Conservation (phyloP, 2,329 filamentous ascomycete species). For the Lachnellula arida region DNA sequence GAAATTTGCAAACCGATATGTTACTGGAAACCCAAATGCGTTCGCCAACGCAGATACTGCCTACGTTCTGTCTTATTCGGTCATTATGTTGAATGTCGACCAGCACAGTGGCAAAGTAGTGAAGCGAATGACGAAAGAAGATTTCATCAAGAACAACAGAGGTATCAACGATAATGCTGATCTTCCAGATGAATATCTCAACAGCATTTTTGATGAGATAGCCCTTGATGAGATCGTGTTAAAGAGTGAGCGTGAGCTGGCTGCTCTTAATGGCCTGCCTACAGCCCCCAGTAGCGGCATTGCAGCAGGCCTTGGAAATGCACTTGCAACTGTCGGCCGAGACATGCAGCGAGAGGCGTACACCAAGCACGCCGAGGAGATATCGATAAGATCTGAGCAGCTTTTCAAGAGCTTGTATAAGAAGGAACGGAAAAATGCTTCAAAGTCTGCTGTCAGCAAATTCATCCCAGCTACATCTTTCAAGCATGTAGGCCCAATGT, state of each 20-base stretch:
- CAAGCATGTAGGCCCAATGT: slow-evolving; percentile 96
- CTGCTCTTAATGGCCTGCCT: slow-evolving; percentile 68
- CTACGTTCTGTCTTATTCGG: slow-evolving; percentile 92
- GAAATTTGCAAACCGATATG: slow-evolving; percentile 96
- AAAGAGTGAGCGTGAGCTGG: slow-evolving; percentile 84
- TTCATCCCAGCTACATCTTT: slow-evolving; percentile 93
- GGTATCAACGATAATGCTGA: slow-evolving; percentile 97
- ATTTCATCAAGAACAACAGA: slow-evolving; percentile 98
- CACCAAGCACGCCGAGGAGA: slow-evolving; percentile 91
- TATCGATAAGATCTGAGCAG: slow-evolving; percentile 67
- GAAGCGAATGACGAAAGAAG: slow-evolving; percentile 87
- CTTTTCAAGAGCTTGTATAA: slow-evolving; percentile 91
- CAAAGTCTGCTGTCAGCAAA: slow-evolving; percentile 59
- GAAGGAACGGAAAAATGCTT: slow-evolving; percentile 76
- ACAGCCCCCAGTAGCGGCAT: slow-evolving; percentile 59
- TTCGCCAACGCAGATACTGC: slow-evolving; percentile 98
- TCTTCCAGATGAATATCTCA: slow-evolving; percentile 86
- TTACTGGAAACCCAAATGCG: slow-evolving; percentile 90
- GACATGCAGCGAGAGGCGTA: slow-evolving; percentile 92
- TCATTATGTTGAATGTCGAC: slow-evolving; percentile 95
- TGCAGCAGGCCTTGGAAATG: slow-evolving; percentile 79
- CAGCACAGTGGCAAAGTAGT: slow-evolving; percentile 83
- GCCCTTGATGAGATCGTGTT: slow-evolving; percentile 87
- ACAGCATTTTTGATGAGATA: slow-evolving; percentile 89
- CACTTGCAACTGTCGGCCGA: slow-evolving; percentile 84